Percentiles rank a stretch among this genome's conserved stretches.
These are phyloP conservation scores for Groenewaldozyma salmanticensis DNA, from an alignment of 805 yeast species.

Conservation along the genomic window DNA sequence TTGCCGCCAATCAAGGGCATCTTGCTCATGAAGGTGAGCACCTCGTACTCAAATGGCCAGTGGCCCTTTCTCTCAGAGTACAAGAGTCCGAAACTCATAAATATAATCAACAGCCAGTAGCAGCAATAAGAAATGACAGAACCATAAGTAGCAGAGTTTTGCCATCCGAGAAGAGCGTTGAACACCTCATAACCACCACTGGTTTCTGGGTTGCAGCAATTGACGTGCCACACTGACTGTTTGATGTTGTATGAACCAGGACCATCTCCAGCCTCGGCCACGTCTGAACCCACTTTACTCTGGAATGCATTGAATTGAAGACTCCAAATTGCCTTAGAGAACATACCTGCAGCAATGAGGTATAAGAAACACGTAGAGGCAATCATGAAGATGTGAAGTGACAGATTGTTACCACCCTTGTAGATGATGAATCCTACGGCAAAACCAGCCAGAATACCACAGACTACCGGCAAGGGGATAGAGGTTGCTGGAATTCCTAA, in stretches of 20 bases:
- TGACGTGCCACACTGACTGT: slow-evolving; percentile 84
- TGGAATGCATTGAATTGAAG: slow-evolving; percentile 62
- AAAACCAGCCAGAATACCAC: slow-evolving; percentile 74
- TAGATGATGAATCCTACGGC: slow-evolving; percentile 60
- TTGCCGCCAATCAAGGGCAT: not conserved
- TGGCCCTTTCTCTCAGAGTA: slow-evolving; percentile 79
- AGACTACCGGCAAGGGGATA: slow-evolving; percentile 85
- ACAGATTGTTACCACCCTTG: slow-evolving; percentile 69
- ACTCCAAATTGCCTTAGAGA: slow-evolving; percentile 87
- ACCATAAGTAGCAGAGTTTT: slow-evolving; percentile 87
- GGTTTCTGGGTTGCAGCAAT: slow-evolving; percentile 88
- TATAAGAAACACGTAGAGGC: slow-evolving; percentile 80
- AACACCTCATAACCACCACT: slow-evolving; percentile 96
- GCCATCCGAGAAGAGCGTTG: slow-evolving; percentile 92
- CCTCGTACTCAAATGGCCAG: slow-evolving; percentile 54
- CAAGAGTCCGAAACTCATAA: slow-evolving; percentile 49
- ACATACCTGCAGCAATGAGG: slow-evolving; percentile 82
- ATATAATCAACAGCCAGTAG: slow-evolving; percentile 69
- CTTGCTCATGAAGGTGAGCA: not conserved
- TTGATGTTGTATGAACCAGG: slow-evolving; percentile 85
- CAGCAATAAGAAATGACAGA: slow-evolving; percentile 78
- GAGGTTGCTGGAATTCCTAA: slow-evolving; percentile 53
- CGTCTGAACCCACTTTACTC: slow-evolving; percentile 79
- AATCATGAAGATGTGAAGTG: slow-evolving; percentile 76
- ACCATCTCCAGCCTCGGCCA: slow-evolving; percentile 83